Base-by-base conservation (phyloP, 2,329 filamentous ascomycete species). In the Lachnellula hyalina region DNA sequence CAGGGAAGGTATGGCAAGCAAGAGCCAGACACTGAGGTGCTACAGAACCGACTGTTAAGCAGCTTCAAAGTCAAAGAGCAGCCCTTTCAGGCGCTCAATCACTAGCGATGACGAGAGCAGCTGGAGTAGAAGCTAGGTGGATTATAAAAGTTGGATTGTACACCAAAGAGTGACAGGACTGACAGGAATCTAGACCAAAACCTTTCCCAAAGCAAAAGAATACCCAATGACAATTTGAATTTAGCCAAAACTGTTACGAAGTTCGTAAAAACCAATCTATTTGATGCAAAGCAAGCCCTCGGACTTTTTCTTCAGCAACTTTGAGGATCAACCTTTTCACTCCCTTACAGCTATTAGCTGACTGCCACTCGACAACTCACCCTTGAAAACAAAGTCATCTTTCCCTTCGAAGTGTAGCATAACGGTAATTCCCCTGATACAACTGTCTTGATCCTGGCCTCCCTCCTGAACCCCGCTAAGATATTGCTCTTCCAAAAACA, bases 381-480 rank as follows among this genome's bases (percentile, higher is more conserved):
- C 54, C 46, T 52, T 60, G n/a, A 63, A 42, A 40, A 66, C 52
- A 53, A 67, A 55, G 49, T 68, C 62, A 17, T 63, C 58, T n/a
- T 53, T 52, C 3, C 48, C 54, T 1, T 57, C 51, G 21, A 66
- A 38, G 50, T 66, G 63, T 41, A 68, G 23, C 9, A 61, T 38
- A 47, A 68, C 50, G 3, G 63, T 67, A 34, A 68, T 45, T 2
- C 65, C 63, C 25, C 49, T 51, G 15, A 67, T 55, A 44, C 19
- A 19, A 44, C n/a, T 19, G 9, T 44, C 21, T 44, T 6, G 11
- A 12, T 42, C 47, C 28, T 19, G 47, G 23, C 38, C 25, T 15
- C 41, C 49, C 15, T 50, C 46, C 15, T 35, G 12, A 5, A 35
- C 38, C 38, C 46, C 19, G 19, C 11, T 46, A 12, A 8, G 36